Base-by-base conservation (phyloP, 2,329 filamentous ascomycete species). In the Phoma herbarum region DNA sequence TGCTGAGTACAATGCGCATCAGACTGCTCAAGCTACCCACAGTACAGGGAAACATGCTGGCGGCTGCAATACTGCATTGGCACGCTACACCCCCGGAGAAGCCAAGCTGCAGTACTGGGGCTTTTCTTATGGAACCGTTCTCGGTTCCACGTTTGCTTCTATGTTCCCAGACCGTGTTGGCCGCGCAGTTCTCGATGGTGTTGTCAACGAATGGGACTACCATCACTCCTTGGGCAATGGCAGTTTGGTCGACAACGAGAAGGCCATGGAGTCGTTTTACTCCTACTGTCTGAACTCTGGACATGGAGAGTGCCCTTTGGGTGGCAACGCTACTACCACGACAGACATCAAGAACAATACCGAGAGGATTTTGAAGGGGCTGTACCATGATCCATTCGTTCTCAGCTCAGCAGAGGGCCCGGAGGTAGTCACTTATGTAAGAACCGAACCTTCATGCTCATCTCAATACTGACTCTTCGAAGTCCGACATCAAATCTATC, bases 101-200 rank as follows among this genome's bases (percentile, higher is more conserved):
- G 60, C 66, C 14, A 73, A 74, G 47, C 61, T 84, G 14, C 74
- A 81, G 22, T 82, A 80, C 63, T 78, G 74, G 69, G 82, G 82
- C 4, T 76, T 83, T 54, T 81, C 78, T 7, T 84, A 84, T 50
- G 83, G 83, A 1, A 80, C 82, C 0, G 75, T 79, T 28, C 71
- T 78, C 6, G 77, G 77, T 1, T 62, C 65, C 0, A 78, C 75
- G 1, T 78, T 78, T 51, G 74, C 75, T 5, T 73, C 73, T 26
- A 76, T 79, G 75, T 77, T 71, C 43, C 75, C 77, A 3, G 65
- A 75, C 20, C 73, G 75, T n/a, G 69, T 78, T 11, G 71, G 70
- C 1, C 68, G 74, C 14, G 20, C 75, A 10, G 57, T 77, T 8
- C 63, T 84, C 0, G 82, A 84, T 61, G 82, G 81, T 4, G 79